phyloP scores from a whole-genome alignment of 176 grass and related monocot species.

The Hordeum vulgare region MorexV3_pseudomolecules_assembly NC_058518.1:39449269-39449768 shows the following conservation, averaged over 20 bases:
- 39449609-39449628: not conserved
- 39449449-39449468: not conserved
- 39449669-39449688: not conserved
- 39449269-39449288: not conserved
- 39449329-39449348: not conserved
- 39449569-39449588: not conserved
- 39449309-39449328: not conserved
- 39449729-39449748: not conserved
- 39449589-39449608: not conserved
- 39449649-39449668: not conserved
- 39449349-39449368: too few species aligned
- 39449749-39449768: not conserved
- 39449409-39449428: too few species aligned
- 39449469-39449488: not conserved
- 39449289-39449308: not conserved
- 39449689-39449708: not conserved
- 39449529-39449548: not conserved
- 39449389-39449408: too few species aligned
- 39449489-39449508: not conserved
- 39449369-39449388: too few species aligned
- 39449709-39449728: not conserved
- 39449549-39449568: not conserved
- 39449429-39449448: not conserved
- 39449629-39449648: not conserved
- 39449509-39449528: not conserved